phyloP scores from a whole-genome alignment of 73 alveolate species.

The Effrenium voratum region DNA sequence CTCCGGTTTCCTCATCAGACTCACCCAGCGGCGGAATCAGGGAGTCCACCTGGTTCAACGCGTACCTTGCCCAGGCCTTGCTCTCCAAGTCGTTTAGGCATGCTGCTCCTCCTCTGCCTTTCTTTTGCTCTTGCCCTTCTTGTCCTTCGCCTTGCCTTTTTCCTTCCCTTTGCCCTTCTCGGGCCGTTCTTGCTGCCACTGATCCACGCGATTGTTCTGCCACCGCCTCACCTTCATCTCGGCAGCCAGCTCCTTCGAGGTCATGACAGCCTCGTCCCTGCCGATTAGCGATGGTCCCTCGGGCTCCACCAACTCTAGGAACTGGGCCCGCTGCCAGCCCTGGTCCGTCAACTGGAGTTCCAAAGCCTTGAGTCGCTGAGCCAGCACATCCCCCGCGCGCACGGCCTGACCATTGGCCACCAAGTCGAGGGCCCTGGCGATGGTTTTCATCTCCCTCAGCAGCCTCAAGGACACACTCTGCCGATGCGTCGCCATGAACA shows the following conservation, averaged over 20 bases:
- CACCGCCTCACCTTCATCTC: neutral
- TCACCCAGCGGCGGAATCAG: neutral
- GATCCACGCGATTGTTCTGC: neutral
- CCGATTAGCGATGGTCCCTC: neutral
- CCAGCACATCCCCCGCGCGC: neutral
- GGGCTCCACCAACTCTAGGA: neutral
- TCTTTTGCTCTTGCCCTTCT: neutral
- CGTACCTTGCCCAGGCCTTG: neutral
- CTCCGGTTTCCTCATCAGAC: neutral
- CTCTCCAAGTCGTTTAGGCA: neutral
- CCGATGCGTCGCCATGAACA: neutral
- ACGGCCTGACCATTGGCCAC: neutral
- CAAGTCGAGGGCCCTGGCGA: neutral
- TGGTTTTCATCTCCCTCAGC: neutral
- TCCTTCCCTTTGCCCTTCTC: neutral
- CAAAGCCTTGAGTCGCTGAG: conserved; percentile 7
- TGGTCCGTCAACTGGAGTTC: conserved; percentile 9
- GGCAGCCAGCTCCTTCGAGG: neutral
- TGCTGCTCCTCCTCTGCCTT: neutral
- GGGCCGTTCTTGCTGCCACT: too few relatives aligned
- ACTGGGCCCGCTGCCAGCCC: conserved; percentile 9
- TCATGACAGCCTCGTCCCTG: neutral
- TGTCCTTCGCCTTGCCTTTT: neutral
- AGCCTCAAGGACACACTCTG: neutral
- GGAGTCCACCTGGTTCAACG: neutral